Base-by-base conservation (phyloP, 805 yeast species). In the Candida sithepensis region DNA sequence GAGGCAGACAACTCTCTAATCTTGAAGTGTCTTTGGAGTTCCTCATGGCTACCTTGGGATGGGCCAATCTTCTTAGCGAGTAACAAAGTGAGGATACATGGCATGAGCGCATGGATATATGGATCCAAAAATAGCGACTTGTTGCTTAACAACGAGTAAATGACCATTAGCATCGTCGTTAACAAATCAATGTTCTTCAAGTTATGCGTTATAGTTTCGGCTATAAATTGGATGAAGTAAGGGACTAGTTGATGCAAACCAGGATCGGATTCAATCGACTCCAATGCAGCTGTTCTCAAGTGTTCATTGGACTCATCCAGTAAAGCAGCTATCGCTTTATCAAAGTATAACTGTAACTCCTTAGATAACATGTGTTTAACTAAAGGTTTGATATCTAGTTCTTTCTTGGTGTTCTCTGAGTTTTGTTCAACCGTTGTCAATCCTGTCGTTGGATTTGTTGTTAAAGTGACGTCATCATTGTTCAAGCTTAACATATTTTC, bases 231-330 rank as follows among this genome's bases (percentile, higher is more conserved):
- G 43, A 94, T 91, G 58, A 94, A 88, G 64, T 94, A 94, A 2
- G 99, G 99, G 4, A 95, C 94, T 43, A 94, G 70, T 67, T 94
- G 99, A 70, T 94, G 99, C 48, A 94, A 70, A 30, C 99, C 99
- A 2, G 97, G 96, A 63, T 94, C 99, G 26, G 87, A 83, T 49
- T 87, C 81, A 50, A 94, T 71, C 8, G 96, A 87, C 24, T 84
- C 82, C 46, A 94, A 72, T 2, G 97, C 97, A 0, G 97, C 94
- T 34, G 79, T 77, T 53, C 78, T 81, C 62, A 88, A 70, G 37
- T 73, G 72, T 39, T 79, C 86, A 45, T 73, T 72, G 0, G 78
- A 74, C 40, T 77, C 79, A 32, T 79, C 75, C 7, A 86, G 68
- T 23, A 94, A 74, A 1, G 94, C 96, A 28, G 83, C 84, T 10